Percentiles rank a stretch among this genome's conserved stretches.
Evolutionary conservation across 139 green algal genomes (phyloP).

Genomic region (Chlamydomonas sp.): DNA sequence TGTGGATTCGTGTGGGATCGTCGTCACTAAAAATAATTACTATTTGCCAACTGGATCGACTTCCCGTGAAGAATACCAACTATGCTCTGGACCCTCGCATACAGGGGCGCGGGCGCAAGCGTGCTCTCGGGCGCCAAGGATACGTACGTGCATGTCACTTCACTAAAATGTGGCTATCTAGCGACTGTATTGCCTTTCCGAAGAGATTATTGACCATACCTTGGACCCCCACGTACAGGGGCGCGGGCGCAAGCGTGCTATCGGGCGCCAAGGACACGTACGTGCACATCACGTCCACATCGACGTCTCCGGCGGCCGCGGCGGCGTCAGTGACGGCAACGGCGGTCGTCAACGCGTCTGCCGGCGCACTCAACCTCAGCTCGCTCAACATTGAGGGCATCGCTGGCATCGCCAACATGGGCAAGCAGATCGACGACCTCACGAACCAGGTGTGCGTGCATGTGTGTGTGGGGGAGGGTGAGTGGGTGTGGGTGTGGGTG

Average conservation of each 20-base stretch:
- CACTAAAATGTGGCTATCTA: not conserved
- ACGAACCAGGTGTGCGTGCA: too few relatives aligned
- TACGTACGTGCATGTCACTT: not conserved
- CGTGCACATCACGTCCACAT: not conserved
- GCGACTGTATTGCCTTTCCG: not conserved
- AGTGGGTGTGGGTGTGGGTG: not conserved
- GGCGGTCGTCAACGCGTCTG: not conserved
- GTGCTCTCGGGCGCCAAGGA: not conserved
- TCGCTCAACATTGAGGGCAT: not conserved
- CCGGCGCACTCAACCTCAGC: not conserved
- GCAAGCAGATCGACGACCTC: too few relatives aligned
- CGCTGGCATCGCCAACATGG: not conserved
- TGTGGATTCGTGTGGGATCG: too few relatives aligned
- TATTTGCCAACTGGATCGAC: too few relatives aligned
- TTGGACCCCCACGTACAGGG: not conserved
- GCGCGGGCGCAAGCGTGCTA: not conserved
- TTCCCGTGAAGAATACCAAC: too few relatives aligned
- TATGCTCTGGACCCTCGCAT: too few relatives aligned
- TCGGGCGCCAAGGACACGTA: constrained; percentile 1
- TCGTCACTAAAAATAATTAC: too few relatives aligned
- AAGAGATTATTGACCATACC: not conserved
- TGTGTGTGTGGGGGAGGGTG: not conserved
- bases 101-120: too few relatives aligned
- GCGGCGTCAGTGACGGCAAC: not conserved
- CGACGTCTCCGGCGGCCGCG: not conserved